Base-by-base conservation (phyloP, 345 rosid genomes). In the Brassica nigra region DNA sequence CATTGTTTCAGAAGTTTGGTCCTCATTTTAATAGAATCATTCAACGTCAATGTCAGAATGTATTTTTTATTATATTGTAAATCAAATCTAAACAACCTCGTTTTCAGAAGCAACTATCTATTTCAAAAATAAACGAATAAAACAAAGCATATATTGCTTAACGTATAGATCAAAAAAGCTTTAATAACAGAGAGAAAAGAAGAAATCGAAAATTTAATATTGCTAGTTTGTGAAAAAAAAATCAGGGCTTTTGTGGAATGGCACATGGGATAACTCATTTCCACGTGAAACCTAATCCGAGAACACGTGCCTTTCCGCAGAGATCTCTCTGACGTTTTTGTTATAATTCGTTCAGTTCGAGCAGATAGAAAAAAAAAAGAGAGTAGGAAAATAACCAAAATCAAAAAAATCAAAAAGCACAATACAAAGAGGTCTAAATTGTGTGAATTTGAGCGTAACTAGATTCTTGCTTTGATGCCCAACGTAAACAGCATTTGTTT, bases 251-350 rank as follows among this genome's bases (percentile, higher is more conserved):
- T 73, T 59, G 74, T 59, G 82, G 64, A 61, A 47, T 47, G 34
- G 82, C 82, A 79, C 82, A 79, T 79, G 82, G 82, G 78, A 79
- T 79, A 79, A 79, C 74, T 67, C 74, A 79, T 73, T 73, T 39
- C 74, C 82, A 79, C 78, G 82, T 79, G 78, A 73, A 73, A 73
- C 75, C 78, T 79, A 66, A 73, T 67, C 82, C 74, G 5, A 66
- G 33, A 79, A 79, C 82, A 79, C 78, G 82, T 79, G 82, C 74
- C 82, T 79, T 66, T 79, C 28, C 64, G 30, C 82, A 79, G 78
- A 73, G 57, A 57, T 73, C 29, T 66, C 73, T 66, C 69, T 79
- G 78, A 66, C 78, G 66, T 66, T 66, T 67, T n/a, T 54, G 15
- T 54, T 9, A 15, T 54, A 15, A 66, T 67, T 73, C 68, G 78